Percentiles rank a stretch among this genome's conserved stretches.
phyloP scores from a whole-genome alignment of 225 moss, liverwort and hornwort genomes.

The Sphagnum contortum region DNA sequence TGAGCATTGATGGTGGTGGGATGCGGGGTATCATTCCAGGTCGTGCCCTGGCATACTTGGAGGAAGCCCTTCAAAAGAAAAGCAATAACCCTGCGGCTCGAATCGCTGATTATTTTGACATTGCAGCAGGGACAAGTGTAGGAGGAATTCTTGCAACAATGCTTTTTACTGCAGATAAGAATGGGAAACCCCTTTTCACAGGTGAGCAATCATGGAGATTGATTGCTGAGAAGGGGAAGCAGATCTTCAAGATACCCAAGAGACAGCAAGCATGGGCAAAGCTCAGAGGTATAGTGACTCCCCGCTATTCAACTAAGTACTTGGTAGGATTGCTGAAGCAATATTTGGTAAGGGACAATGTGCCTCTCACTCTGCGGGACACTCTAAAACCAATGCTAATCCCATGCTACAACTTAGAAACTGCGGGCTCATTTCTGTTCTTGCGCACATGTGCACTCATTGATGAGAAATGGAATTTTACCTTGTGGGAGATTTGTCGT shows the following conservation, averaged over 20 bases:
- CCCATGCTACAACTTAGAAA: too few relatives aligned
- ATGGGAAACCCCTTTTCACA: constrained; percentile 48
- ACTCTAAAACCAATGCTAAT: too few relatives aligned
- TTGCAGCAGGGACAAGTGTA: constrained; percentile 77
- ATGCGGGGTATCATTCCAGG: constrained; percentile 93
- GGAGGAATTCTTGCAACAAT: constrained; percentile 82
- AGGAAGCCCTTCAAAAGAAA: constrained; percentile 53
- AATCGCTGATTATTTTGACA: constrained; percentile 80
- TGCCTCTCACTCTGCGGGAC: too few relatives aligned
- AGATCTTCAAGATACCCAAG: constrained; percentile 82
- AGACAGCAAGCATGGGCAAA: too few relatives aligned
- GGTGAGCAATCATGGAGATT: constrained; percentile 76
- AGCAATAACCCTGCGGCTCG: constrained; percentile 67
- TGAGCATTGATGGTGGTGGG: constrained; percentile 87
- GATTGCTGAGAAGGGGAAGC: constrained; percentile 58
- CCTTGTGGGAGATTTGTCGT: too few relatives aligned
- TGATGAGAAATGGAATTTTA: too few relatives aligned
- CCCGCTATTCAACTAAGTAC: too few relatives aligned
- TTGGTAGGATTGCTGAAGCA: too few relatives aligned
- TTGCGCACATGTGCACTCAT: too few relatives aligned
- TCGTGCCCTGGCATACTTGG: constrained; percentile 58
- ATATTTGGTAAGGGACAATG: too few relatives aligned
- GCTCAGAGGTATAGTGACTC: too few relatives aligned
- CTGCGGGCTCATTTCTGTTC: too few relatives aligned
- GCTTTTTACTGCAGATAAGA: constrained; percentile 70